Percentiles rank a stretch among this genome's conserved stretches.
phyloP scores from a whole-genome alignment of 371 early-diverging fungal genomes.

The Choanephora cucurbitarum region DNA sequence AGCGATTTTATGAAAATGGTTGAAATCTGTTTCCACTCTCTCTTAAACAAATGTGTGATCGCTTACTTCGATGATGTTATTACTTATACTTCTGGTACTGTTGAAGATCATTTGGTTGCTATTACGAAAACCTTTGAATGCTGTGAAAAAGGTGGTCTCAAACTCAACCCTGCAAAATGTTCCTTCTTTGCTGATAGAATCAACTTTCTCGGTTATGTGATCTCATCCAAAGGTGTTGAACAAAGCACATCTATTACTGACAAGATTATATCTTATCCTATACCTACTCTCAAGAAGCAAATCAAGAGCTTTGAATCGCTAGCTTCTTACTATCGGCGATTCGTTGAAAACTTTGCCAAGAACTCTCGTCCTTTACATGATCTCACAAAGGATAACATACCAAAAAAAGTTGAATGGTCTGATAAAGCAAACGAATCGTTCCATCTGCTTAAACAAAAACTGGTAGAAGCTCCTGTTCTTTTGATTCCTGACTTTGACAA shows the following conservation, averaged over 20 bases:
- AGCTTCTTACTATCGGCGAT: conserved; percentile 3
- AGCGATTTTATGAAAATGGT: conserved; percentile 35
- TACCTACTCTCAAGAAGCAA: conserved; percentile 3
- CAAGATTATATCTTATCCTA: conserved; percentile 3
- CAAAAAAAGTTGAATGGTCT: conserved; percentile 1
- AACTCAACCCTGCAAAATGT: conserved; percentile 8
- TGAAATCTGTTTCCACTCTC: conserved; percentile 34
- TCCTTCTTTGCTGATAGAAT: not conserved
- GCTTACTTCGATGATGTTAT: conserved; percentile 9
- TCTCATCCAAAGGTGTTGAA: not conserved
- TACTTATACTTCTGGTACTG: not conserved
- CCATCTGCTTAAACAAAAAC: not conserved
- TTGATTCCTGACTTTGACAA: not conserved
- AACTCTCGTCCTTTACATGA: conserved; percentile 5
- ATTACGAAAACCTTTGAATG: conserved; percentile 1
- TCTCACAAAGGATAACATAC: not conserved
- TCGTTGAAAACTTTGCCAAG: not conserved
- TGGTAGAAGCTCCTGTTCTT: not conserved
- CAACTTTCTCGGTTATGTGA: conserved; percentile 4
- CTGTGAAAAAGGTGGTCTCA: not conserved
- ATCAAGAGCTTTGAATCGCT: not conserved
- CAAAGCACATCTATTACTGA: not conserved
- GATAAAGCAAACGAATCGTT: not conserved
- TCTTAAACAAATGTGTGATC: not conserved
- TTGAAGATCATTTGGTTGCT: not conserved